Evolutionary conservation across 192 early-diverging fungal genomes (phyloP), one percentile per base, ranked within the genome.

Genomic region (Oehlia diaphana): DNA sequence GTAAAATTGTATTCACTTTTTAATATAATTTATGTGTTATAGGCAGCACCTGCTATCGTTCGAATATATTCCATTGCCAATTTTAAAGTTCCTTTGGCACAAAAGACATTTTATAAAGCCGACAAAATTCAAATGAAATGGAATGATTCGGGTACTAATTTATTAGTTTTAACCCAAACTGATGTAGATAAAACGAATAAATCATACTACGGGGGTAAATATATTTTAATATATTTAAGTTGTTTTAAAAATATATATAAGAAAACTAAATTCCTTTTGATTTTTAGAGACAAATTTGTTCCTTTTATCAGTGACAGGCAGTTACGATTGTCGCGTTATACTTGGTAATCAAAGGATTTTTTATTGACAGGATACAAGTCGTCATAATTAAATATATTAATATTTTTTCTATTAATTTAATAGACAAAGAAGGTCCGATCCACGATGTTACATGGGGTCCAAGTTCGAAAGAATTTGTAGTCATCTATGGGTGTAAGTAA

Each of bases 391-490:
- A 35, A 49, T 64, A 35, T 63, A n/a, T 63, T 39, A 63, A 42
- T 44, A 28, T 19, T 35, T 44, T n/a, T 12, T 42, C n/a, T 2
- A 68, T 26, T 65, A 64, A 26, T 67, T 49, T 49, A 67, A 76
- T 81, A 70, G 93, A 93, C 78, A 92, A 93, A 74, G 88, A 95
- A 63, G 97, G 97, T 13, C 94, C 97, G 31, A 94, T 99, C 76
- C 98, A 99, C 80, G 96, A 97, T 85, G 96, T 99, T 7, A 87
- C 92, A 9, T 99, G 98, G 98, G 90, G 87, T 78, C 98, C 98
- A 21, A 93, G 91, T 74, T 94, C 93, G n/a, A 98, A 97, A 82
- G 98, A 99, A 87, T 99, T 98, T 90, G 92, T 93, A 37, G 98
- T 99, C 8, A 86, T 95, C 28, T 98, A 98, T 83, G 98, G 98